Evolutionary conservation across 805 yeast genomes (phyloP), one percentile per base, ranked within the genome.

Genomic region (Candida sphagnicola): DNA sequence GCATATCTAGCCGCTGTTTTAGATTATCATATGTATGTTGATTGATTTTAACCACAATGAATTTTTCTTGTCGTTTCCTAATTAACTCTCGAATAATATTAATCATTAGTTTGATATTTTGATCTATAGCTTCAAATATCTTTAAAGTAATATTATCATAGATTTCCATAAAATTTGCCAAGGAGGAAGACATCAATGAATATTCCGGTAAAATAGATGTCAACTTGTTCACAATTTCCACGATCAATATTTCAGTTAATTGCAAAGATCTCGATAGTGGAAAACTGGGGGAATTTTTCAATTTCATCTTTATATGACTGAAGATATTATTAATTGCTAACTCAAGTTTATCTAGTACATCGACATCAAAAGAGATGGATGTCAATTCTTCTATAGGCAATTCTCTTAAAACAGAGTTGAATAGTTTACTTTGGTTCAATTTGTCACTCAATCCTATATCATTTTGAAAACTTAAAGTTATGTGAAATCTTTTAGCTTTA

Each of bases 401-500:
- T 38, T 83, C 93, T 33, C 75, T 74, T 47, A 88, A 62, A 18
- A 91, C 62, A 6, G 75, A 74, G 45, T 80, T 81, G 52, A 80
- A 80, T n/a, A 70, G 66, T 10, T 65, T 61, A 0, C 88, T 76
- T 16, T 59, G 59, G 3, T 64, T 62, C 10, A 77, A 44, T 12
- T 83, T 77, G 18, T 77, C 80, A 26, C 65, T 58, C 15, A 91
- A 59, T 0, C 87, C 86, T 2, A 84, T 78, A 50, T 86, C 95
- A 4, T 87, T 76, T 24, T 75, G 63, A 49, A 85, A 82, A 25
- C 83, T 72, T n/a, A 78, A 75, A 0, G 90, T 81, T 1, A 87
- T 81, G 54, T 85, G 95, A 52, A 81, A 85, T 45, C 97, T 68
- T 48, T 85, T 89, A 2, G 89, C 88, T 12, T 72, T 62, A 42